Percentiles rank a stretch among this genome's conserved stretches.
Evolutionary conservation across 2,329 filamentous ascomycete species (phyloP).

Genomic region (Orbilia oligospora): DNA sequence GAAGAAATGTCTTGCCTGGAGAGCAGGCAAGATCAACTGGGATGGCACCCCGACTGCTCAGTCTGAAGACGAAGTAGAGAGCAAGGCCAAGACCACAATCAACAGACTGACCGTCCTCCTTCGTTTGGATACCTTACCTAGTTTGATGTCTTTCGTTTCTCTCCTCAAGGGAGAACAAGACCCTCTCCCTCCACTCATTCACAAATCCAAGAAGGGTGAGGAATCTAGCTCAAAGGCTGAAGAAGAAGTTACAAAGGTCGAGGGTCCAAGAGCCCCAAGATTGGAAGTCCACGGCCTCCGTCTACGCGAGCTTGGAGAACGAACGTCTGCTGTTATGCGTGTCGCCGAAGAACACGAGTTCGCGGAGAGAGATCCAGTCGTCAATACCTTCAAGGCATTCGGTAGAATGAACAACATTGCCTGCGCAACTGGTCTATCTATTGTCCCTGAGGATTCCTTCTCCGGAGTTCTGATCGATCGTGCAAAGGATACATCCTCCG

Average conservation of each 20-base stretch:
- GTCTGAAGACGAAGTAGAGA: constrained; percentile 25
- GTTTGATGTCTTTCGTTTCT: constrained; percentile 84
- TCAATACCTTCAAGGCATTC: constrained; percentile 92
- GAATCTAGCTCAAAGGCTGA: constrained; percentile 63
- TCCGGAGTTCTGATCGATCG: constrained; percentile 81
- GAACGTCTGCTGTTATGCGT: constrained; percentile 95
- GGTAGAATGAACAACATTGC: constrained; percentile 86
- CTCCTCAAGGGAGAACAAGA: constrained; percentile 76
- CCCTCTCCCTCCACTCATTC: constrained; percentile 64
- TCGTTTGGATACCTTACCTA: constrained; percentile 85
- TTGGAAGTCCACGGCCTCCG: constrained; percentile 87
- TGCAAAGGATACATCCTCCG: constrained; percentile 78
- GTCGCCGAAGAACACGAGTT: constrained; percentile 85
- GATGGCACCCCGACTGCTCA: constrained; percentile 73
- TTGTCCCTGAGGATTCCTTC: constrained; percentile 83
- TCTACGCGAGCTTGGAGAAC: constrained; percentile 87
- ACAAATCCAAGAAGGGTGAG: constrained; percentile 65
- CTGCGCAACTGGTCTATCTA: constrained; percentile 83
- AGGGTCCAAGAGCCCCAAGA: constrained; percentile 68
- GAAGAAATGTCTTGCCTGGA: constrained; percentile 80
- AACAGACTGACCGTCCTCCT: constrained; percentile 83
- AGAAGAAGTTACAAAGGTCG: constrained; percentile 50
- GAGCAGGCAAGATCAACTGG: constrained; percentile 92
- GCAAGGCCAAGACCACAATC: constrained; percentile 70
- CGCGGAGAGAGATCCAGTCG: constrained; percentile 81